Evolutionary conservation across 1,284 basidiomycete genomes (phyloP), one percentile per base, ranked within the genome.

Genomic region (Anthracocystis walkeri): DNA sequence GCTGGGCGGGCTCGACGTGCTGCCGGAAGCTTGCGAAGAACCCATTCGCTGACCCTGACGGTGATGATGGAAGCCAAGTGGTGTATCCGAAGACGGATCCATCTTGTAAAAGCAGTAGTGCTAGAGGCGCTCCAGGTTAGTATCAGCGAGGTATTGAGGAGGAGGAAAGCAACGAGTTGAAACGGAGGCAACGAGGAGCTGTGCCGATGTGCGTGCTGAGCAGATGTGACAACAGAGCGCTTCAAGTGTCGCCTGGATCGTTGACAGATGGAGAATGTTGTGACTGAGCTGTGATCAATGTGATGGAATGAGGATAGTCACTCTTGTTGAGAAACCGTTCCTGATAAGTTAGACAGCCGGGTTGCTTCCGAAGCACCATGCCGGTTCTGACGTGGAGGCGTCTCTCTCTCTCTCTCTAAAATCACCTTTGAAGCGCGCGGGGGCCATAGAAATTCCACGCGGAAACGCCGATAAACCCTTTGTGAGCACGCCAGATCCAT

Each of bases 321-420:
- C n/a, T 44, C 42, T 44, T 10, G 21, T 25, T 3, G 44, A 21
- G 21, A 27, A 46, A 46, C 7, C 14, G 35, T 38, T 38, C 3
- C 35, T 38, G 35, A 23, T 25, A n/a, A n/a, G n/a, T n/a, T 8
- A 46, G 12, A 29, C 35, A 29, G n/a, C 8, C 53, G 38, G 45
- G 10, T 21, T 45, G n/a, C 48, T 57, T 58, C 49, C 48, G 44
- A 42, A 55, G 35, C 35, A 38, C 14, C 35, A 38, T 7, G 42
- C 46, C 21, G 31, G 41, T 38, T 58, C 62, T 58, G 63, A 55
- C 63, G 64, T 66, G 64, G 64, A 66, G 64, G 64, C 58, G 7
- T 7, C 33, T 58, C n/a, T 14, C 18, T 38, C n/a, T 42, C 35
- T 38, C 35, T 38, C 3, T 16, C 35, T 38, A 38, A 38, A 38